A percentile compares a stretch with the other conserved stretches of the same genome.
Conservation (phyloP, 2,329 filamentous ascomycete genomes). For the Penicillium corylophilum region DNA sequence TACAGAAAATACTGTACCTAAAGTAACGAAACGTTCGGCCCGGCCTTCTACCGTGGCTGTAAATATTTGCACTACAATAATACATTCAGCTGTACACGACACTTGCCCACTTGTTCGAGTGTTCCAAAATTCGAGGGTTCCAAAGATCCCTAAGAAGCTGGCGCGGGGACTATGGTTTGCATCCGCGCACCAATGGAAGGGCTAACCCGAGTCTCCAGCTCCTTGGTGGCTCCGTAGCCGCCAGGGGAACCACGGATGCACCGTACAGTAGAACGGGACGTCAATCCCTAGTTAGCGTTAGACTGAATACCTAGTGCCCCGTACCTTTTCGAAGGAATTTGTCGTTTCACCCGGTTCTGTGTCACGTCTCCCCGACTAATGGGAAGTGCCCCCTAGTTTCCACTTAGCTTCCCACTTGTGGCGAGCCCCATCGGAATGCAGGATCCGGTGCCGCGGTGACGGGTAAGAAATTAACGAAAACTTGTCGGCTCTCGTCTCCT, state of each 20-base stretch:
- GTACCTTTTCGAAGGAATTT: background rate
- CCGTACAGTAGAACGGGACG: slow-evolving; percentile 12
- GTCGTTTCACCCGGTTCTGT: slow-evolving; percentile 12
- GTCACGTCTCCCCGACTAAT: slow-evolving; percentile 13
- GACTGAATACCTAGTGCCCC: background rate
- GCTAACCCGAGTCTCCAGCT: background rate
- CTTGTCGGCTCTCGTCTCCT: slow-evolving; percentile 4
- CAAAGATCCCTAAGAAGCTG: background rate
- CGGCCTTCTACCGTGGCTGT: background rate
- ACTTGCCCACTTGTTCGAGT: background rate
- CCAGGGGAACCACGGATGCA: slow-evolving; percentile 11
- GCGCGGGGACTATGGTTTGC: slow-evolving; percentile 7
- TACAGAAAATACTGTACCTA: background rate
- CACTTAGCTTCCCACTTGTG: slow-evolving; percentile 15
- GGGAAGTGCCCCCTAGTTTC: slow-evolving; percentile 17
- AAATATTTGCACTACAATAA: background rate
- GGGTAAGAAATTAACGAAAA: slow-evolving; percentile 33
- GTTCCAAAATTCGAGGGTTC: slow-evolving; percentile 3
- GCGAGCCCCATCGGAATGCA: slow-evolving; percentile 32
- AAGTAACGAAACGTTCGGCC: background rate
- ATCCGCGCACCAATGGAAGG: slow-evolving; percentile 24
- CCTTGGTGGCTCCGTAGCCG: slow-evolving; percentile 4
- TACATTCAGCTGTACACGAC: background rate
- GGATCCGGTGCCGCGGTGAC: slow-evolving; percentile 39
- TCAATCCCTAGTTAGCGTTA: slow-evolving; percentile 6